Evolutionary conservation across 169 alveolate species (phyloP).

Genomic region (Perkinsus marinus): DNA sequence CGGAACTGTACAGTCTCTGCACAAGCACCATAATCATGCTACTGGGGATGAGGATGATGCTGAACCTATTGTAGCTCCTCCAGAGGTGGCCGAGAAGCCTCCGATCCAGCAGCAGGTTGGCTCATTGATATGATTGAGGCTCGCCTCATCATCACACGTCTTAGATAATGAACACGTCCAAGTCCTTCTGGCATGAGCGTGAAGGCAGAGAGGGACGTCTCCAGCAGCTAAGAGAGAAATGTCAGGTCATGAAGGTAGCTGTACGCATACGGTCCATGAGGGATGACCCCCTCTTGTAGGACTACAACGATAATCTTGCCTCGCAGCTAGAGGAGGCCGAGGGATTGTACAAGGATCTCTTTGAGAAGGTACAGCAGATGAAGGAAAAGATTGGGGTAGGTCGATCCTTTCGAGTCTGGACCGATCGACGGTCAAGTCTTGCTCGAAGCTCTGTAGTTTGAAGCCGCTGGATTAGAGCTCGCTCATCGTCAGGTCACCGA

Average conservation of each 20-base stretch:
- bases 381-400: not conserved
- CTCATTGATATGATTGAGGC: not conserved
- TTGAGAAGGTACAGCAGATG: not conserved
- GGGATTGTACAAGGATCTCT: not conserved
- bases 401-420: no score
- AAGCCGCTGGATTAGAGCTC: no score
- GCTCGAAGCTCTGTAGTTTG: no score
- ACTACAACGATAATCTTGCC: not conserved
- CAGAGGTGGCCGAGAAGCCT: not conserved
- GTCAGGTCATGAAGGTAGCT: not conserved
- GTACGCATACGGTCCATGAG: not conserved
- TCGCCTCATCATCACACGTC: not conserved
- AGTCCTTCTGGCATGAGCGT: not conserved
- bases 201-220: not conserved
- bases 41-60: not conserved
- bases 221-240: not conserved
- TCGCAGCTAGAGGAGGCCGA: not conserved
- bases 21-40: not conserved
- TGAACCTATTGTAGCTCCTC: not conserved
- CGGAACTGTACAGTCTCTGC: not conserved
- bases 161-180: not conserved
- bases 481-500: no score
- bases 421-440: no score
- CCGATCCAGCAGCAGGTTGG: not conserved
- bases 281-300: not conserved